These are phyloP conservation scores for Boletus edulis DNA, from an alignment of 768 basidiomycete species.

Conservation along the genomic window DNA sequence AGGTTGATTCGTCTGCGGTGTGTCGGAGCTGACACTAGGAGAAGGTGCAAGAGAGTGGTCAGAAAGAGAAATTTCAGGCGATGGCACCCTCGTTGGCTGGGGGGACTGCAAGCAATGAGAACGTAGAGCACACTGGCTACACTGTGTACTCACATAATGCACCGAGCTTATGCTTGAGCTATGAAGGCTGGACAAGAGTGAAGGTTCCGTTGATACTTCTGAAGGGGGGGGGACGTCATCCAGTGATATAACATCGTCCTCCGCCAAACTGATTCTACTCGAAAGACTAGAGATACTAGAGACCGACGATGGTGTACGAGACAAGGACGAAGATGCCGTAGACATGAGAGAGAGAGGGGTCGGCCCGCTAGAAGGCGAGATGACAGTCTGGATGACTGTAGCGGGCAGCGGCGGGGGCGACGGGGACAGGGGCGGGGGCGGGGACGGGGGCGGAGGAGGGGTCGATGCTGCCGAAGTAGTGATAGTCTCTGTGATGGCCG, in stretches of 20 bases:
- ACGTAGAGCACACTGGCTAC: background rate
- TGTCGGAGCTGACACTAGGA: constrained; percentile 48
- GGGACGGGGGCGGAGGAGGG: background rate
- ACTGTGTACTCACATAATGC: constrained; percentile 36
- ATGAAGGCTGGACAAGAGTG: constrained; percentile 49
- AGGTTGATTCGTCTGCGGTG: constrained; percentile 45
- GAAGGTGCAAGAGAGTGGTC: constrained; percentile 41
- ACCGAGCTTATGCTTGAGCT: constrained; percentile 19
- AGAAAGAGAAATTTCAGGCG: constrained; percentile 23
- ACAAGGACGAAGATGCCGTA: constrained; percentile 27
- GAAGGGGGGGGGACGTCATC: constrained; percentile 17
- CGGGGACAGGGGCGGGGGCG: background rate
- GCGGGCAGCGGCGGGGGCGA: constrained; percentile 15
- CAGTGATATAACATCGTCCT: constrained; percentile 26
- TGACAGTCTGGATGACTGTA: constrained; percentile 18
- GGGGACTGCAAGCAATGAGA: constrained; percentile 23
- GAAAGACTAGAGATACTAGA: constrained; percentile 47
- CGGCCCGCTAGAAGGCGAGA: constrained; percentile 34
- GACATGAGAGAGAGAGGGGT: constrained; percentile 32
- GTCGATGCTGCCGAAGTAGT: constrained; percentile 22
- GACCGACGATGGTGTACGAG: constrained; percentile 38
- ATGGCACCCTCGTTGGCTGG: constrained; percentile 31
- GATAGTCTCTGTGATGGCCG: constrained; percentile 35
- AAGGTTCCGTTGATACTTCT: constrained; percentile 54
- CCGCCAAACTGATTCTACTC: constrained; percentile 33